Percentiles rank a stretch among this genome's conserved stretches.
phyloP scores from a whole-genome alignment of 2,329 filamentous ascomycete species.

The Neoscytalidium dimidiatum region DNA sequence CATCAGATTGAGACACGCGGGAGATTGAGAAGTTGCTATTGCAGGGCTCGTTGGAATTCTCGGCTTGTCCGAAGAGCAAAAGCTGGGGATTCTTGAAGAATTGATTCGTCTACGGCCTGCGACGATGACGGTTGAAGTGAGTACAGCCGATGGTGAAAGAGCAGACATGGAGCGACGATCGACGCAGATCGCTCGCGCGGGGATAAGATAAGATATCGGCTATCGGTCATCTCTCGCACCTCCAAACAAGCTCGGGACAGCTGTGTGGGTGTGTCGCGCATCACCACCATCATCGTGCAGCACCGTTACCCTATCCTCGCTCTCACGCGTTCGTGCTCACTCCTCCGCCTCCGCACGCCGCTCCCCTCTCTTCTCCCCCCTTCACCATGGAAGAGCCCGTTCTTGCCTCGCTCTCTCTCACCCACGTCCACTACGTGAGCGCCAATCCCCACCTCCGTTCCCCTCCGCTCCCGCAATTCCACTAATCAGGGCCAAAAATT shows the following conservation, averaged over 20 bases:
- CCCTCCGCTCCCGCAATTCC: background rate
- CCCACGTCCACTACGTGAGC: constrained; percentile 92
- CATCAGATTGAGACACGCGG: too few relatives aligned
- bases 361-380: background rate
- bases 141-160: too few relatives aligned
- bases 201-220: background rate
- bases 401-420: constrained; percentile 87
- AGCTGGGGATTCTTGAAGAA: too few relatives aligned
- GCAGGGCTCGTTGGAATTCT: too few relatives aligned
- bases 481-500: constrained; percentile 23
- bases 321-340: background rate
- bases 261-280: background rate
- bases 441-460: background rate
- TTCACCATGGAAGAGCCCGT: constrained; percentile 53
- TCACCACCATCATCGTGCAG: constrained; percentile 2
- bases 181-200: background rate
- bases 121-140: too few relatives aligned
- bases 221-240: background rate
- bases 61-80: too few relatives aligned
- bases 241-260: background rate
- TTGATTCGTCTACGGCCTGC: too few relatives aligned
- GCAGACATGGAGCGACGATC: too few relatives aligned
- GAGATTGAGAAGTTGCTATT: too few relatives aligned
- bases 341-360: background rate
- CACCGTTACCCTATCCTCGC: background rate